Evolutionary conservation across 257 asterid species (phyloP).

Genomic region (Nicotiana otophora): DNA sequence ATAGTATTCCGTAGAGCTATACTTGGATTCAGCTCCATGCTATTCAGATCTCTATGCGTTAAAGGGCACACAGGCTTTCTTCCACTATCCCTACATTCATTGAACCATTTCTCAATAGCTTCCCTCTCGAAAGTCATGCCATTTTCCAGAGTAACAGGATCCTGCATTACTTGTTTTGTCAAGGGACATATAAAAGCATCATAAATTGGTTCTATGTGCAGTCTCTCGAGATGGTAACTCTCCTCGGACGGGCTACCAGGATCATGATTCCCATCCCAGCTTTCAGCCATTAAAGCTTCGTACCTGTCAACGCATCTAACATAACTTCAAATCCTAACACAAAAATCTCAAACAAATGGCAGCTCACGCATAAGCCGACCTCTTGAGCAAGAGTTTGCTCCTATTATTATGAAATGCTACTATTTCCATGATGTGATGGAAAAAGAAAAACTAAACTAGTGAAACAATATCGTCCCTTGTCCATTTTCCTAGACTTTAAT

Average conservation of each 20-base stretch:
- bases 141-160: constrained; percentile 80
- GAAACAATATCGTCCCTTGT: neutral
- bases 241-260: constrained; percentile 68
- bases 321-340: neutral
- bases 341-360: constrained; percentile 6
- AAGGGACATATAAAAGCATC: constrained; percentile 87
- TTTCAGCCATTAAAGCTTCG: constrained; percentile 59
- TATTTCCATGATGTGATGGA: neutral
- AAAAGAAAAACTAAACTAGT: neutral
- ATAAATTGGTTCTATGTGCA: constrained; percentile 70
- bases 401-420: neutral
- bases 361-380: neutral
- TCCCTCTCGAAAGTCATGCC: constrained; percentile 93
- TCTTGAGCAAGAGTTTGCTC: neutral
- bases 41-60: constrained; percentile 66
- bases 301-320: constrained; percentile 24
- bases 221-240: constrained; percentile 69
- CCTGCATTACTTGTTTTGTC: constrained; percentile 86
- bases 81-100: constrained; percentile 62
- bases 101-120: constrained; percentile 90
- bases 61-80: constrained; percentile 69
- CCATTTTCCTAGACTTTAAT: neutral
- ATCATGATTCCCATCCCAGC: constrained; percentile 60
- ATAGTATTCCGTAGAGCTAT: constrained; percentile 82
- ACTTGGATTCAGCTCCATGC: constrained; percentile 75